Base-by-base conservation (phyloP, 164 flowering plant species). In the Nelumbo lutea region DNA sequence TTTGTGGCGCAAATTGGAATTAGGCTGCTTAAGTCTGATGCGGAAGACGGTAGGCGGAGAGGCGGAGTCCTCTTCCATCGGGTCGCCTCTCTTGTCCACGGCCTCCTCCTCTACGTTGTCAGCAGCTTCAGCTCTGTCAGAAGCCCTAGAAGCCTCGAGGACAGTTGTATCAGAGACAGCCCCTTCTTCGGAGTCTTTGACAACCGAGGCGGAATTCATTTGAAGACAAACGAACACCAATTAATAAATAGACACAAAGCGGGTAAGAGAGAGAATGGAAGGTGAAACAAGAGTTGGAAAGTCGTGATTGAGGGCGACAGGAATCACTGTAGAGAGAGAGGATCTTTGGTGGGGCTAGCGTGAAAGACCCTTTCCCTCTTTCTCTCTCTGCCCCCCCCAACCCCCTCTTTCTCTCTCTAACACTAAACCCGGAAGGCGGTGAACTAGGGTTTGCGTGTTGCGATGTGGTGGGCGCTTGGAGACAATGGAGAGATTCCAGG, bases 231-330 rank as follows among this genome's bases (percentile, higher is more conserved):
- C 42, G 58, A 81, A 80, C 84, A 87, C 88, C 80, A 87, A 77
- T 75, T 67, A 79, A 61, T 80, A 78, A 40, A 70, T 59, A 69
- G 52, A 62, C 27, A 27, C 27, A 27, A 27, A 46, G 57, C 3
- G 4, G 57, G 57, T 67, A 46, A 64, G 44, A 71, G 56, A 70
- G 45, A 72, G 51, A 9, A 56, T 27, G 53, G 44, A 66, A 61
- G 65, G 75, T 72, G 70, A 66, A 68, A 41, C 62, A 42, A 79
- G 86, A 75, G 83, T 77, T 66, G 74, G 79, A 86, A 87, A 85
- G 91, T 86, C 87, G 80, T 84, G 70, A 85, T 80, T 87, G 95
- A 89, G 67, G 82, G 91, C 89, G 91, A 89, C 90, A 87, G 87
- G 66, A 78, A 83, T 47, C 79, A 86, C 85, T 81, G 85, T 79